Base-by-base conservation (phyloP, 345 rosid genomes). In the Brassica nigra region DNA sequence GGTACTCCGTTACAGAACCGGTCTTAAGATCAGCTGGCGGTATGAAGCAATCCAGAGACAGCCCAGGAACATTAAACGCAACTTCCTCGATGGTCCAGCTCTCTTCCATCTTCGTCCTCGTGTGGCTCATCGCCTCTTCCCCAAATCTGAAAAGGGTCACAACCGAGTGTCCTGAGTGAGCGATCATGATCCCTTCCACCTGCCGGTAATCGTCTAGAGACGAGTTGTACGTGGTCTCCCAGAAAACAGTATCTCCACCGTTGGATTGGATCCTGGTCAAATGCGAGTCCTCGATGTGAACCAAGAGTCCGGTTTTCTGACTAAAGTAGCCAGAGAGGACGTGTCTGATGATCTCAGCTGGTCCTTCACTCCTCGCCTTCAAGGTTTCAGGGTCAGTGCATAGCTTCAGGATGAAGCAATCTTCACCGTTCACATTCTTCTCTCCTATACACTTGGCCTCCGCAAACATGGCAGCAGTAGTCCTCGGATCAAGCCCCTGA, bases 41-140 rank as follows among this genome's bases (percentile, higher is more conserved):
- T 49, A 94, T 94, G 76, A 94, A 94, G 71, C 98, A 94, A 72
- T 94, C 98, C 0, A 87, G 63, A 5, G 97, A 90, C 16, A 94
- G 88, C 0, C 98, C 98, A 0, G 98, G 98, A 70, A 94, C 85
- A 57, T 94, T 92, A 71, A 94, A 94, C 3, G 97, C 97, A 77
- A 94, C 98, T 86, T 94, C 98, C 78, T 94, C 98, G 12, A 94
- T 94, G 0, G 90, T 89, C 98, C 98, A 94, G 71, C 88, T 86
- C 83, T 93, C 97, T 84, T 93, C 98, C 98, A 93, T 93, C 87
- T 86, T 93, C n/a, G 96, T 93, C 75, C 88, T 93, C 39, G 91
- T 87, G 78, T 87, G 95, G 85, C 98, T 94, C 97, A 85, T 89
- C 2, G 94, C 94, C 62, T 80, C 83, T 86, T 92, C 95, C 3